Conservation (phyloP, 1,284 basidiomycete species). For the Malassezia restricta region DNA sequence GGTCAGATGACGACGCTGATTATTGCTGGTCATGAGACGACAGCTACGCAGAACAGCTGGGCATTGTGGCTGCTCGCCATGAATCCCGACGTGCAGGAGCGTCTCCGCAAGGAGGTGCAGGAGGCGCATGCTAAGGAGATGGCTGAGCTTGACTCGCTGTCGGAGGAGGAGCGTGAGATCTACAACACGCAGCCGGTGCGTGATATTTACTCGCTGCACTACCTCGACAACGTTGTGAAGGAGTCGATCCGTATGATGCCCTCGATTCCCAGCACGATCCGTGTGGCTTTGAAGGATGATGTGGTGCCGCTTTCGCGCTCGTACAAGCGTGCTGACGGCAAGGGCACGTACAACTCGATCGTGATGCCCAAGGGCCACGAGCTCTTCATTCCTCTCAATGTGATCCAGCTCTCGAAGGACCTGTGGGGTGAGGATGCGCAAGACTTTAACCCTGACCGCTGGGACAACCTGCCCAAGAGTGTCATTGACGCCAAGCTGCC, state of each 20-base stretch:
- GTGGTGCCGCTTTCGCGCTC: slow-evolving; percentile 29
- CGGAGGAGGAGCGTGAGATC: slow-evolving; percentile 14
- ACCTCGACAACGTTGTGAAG: slow-evolving; percentile 28
- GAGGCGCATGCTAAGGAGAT: slow-evolving; percentile 10
- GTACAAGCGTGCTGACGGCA: slow-evolving; percentile 46
- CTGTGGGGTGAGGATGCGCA: slow-evolving; percentile 34
- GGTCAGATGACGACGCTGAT: slow-evolving; percentile 69
- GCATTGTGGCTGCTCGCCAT: slow-evolving; percentile 59
- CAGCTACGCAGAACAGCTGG: slow-evolving; percentile 66
- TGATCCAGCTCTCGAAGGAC: slow-evolving; percentile 22
- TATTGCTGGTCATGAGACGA: slow-evolving; percentile 70
- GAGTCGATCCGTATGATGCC: slow-evolving; percentile 34
- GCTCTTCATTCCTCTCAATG: slow-evolving; percentile 30
- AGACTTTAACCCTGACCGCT: slow-evolving; percentile 33
- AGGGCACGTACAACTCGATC: slow-evolving; percentile 20
- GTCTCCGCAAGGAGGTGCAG: slow-evolving; percentile 23
- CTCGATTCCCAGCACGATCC: slow-evolving; percentile 29
- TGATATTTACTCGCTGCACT: slow-evolving; percentile 21
- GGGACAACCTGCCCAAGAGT: slow-evolving; percentile 23
- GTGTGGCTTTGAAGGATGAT: slow-evolving; percentile 21
- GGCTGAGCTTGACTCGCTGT: slow-evolving; percentile 7
- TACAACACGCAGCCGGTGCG: slow-evolving; percentile 21
- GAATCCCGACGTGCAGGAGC: slow-evolving; percentile 54
- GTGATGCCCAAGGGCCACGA: slow-evolving; percentile 23
- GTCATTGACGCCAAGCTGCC: slow-evolving; percentile 18